Evolutionary conservation across 2,329 filamentous ascomycete genomes (phyloP), one percentile per base, ranked within the genome.

Genomic region (Botrytis squamosa): DNA sequence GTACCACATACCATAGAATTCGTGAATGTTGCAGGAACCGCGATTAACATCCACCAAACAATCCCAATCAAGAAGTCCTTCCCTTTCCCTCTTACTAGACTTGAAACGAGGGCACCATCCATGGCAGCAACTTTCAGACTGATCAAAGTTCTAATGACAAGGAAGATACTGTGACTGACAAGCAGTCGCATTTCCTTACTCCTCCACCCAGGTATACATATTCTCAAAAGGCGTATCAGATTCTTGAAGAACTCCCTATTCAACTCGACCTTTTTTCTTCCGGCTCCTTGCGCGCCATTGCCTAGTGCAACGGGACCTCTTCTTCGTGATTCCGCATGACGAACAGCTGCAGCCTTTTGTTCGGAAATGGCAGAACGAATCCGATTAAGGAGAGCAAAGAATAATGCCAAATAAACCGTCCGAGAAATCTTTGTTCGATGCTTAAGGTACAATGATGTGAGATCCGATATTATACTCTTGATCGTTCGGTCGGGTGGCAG

Each of bases 21-120:
- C 59, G 96, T 99, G 82, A 98, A 98, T 0, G 96, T 98, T 1
- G 96, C 96, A 16, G 96, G 96, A 25, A 99, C 88, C 40, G 96
- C 95, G 77, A 99, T 96, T 72, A 95, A 82, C 96, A 99, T 99
- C 96, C 96, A 99, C 94, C 95, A 98, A 9, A 97, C 89, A 78
- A 99, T 90, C 0, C 94, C 91, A 78, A 91, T 90, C 79, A 98
- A 81, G 78, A 99, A 99, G 77, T 97, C 94, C 82, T 90, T 93
- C 25, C 95, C 96, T 77, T 92, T 96, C 2, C 96, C 96, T 82
- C 94, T 91, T 64, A 99, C 95, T 73, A 99, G 85, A 76, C 90
- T 95, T 84, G 96, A 97, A 74, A 99, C 96, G 75, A 99, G 89
- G 75, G 91, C 91, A 64, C 96, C 96, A 83, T 99, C 96, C 86